phyloP scores from a whole-genome alignment of 2,329 filamentous ascomycete genomes.

The Pezicula neosporulosa region DNA sequence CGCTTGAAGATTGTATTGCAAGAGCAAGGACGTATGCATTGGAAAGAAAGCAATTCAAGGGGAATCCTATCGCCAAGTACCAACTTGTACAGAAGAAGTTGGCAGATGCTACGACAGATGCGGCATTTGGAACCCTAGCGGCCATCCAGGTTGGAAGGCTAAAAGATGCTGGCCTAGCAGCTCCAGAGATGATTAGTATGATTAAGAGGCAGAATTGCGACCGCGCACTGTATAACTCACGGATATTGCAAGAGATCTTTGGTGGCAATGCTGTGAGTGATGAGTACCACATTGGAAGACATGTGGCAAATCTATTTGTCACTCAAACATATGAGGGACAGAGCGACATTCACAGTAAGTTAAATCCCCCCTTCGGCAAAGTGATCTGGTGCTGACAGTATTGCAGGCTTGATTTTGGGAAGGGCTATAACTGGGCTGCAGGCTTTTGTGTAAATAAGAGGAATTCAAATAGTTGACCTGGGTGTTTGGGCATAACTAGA shows the following conservation, averaged over 20 bases:
- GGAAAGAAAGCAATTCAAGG: slow-evolving; percentile 93
- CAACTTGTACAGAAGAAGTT: slow-evolving; percentile 98
- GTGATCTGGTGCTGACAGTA: slow-evolving; percentile 21
- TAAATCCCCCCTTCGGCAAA: not conserved
- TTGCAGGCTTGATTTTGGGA: slow-evolving; percentile 63
- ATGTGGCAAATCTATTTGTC: slow-evolving; percentile 94
- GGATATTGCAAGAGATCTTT: slow-evolving; percentile 89
- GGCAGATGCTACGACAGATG: slow-evolving; percentile 87
- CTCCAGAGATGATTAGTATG: slow-evolving; percentile 95
- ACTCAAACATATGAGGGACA: slow-evolving; percentile 98
- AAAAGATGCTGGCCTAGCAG: slow-evolving; percentile 84
- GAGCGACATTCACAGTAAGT: slow-evolving; percentile 78
- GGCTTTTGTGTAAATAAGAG: slow-evolving; percentile 61
- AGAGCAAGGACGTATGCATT: slow-evolving; percentile 83
- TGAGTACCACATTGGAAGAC: slow-evolving; percentile 91
- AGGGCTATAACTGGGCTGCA: slow-evolving; percentile 72
- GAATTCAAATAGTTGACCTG: not conserved
- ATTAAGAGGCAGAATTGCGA: slow-evolving; percentile 98
- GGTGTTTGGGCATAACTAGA: not conserved
- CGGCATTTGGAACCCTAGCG: slow-evolving; percentile 85
- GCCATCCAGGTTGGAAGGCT: slow-evolving; percentile 86
- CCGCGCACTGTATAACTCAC: slow-evolving; percentile 73
- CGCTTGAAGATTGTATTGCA: slow-evolving; percentile 84
- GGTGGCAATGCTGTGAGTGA: slow-evolving; percentile 98
- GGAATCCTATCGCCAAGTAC: slow-evolving; percentile 91